Conservation (phyloP, 2,329 filamentous ascomycete species). For the Aspergillus ustus region DNA sequence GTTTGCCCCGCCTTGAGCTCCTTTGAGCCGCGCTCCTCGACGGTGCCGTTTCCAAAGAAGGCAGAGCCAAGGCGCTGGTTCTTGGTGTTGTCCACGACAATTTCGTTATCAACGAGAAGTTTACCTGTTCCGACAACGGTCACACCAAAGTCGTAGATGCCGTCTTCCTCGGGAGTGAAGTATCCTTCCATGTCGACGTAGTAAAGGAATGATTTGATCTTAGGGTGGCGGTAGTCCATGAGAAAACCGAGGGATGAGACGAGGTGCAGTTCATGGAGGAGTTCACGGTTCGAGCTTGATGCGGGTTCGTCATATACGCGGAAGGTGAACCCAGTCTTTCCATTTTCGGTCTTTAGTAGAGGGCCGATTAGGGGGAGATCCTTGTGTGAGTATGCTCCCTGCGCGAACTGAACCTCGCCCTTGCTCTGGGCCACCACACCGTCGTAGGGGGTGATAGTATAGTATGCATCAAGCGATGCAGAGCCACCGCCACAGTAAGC, state of each 20-base stretch:
- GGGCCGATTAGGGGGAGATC: conserved; percentile 64
- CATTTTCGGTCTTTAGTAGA: conserved; percentile 56
- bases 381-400: conserved; percentile 69
- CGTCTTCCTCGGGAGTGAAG: conserved; percentile 64
- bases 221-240: conserved; percentile 60
- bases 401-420: conserved; percentile 54
- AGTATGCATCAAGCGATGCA: conserved; percentile 57
- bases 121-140: conserved; percentile 70
- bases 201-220: conserved; percentile 58
- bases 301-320: conserved; percentile 66
- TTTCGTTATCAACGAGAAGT: conserved; percentile 64
- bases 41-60: conserved; percentile 68
- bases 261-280: conserved; percentile 57
- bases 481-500: conserved; percentile 67
- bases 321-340: conserved; percentile 64
- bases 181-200: conserved; percentile 66
- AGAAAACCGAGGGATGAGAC: conserved; percentile 51
- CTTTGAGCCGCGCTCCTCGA: conserved; percentile 65
- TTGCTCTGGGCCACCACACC: conserved; percentile 45
- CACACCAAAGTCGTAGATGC: conserved; percentile 67
- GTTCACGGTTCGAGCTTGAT: conserved; percentile 50
- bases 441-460: conserved; percentile 50
- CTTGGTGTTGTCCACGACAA: conserved; percentile 69
- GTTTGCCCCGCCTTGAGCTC: conserved; percentile 62
- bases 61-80: conserved; percentile 66